Percentiles rank a stretch among this genome's conserved stretches.
These are phyloP conservation scores for Hyaloscypha finlandica DNA, from an alignment of 495 filamentous ascomycete species.

Conservation along the genomic window DNA sequence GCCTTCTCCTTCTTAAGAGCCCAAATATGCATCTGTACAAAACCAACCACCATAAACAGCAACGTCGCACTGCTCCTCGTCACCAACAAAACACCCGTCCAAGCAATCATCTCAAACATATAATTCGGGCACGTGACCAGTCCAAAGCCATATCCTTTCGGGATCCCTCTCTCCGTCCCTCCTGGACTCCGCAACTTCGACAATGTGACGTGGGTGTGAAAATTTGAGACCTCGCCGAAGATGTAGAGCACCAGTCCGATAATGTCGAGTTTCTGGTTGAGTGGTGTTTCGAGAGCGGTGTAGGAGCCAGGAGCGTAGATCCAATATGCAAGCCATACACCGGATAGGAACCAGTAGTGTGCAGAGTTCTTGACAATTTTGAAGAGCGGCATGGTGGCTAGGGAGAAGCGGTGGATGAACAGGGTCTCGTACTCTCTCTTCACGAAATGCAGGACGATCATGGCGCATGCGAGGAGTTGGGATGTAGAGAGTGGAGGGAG, in stretches of 20 bases:
- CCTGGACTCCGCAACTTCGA: constrained; percentile 75
- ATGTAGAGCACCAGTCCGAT: constrained; percentile 67
- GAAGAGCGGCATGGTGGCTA: constrained; percentile 72
- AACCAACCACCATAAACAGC: constrained; percentile 69
- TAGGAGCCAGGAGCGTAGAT: constrained; percentile 74
- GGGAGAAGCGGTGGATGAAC: constrained; percentile 93
- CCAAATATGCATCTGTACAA: constrained; percentile 80
- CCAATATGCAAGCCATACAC: constrained; percentile 80
- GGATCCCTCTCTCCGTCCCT: constrained; percentile 84
- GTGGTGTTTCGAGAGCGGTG: constrained; percentile 43
- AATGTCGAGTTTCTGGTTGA: constrained; percentile 51
- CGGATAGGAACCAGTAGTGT: constrained; percentile 80
- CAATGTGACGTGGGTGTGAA: constrained; percentile 75
- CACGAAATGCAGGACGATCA: constrained; percentile 81
- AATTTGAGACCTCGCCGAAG: constrained; percentile 77
- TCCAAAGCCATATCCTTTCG: constrained; percentile 80
- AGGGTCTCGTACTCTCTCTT: constrained; percentile 95
- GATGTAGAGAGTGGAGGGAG: constrained; percentile 38
- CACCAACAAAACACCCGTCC: constrained; percentile 78
- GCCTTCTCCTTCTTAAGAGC: constrained; percentile 89
- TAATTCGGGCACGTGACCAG: constrained; percentile 96
- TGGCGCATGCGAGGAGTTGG: constrained; percentile 59
- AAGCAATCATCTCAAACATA: constrained; percentile 85
- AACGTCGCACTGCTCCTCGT: constrained; percentile 72
- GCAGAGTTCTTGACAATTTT: constrained; percentile 82